Conservation (phyloP, 2,329 filamentous ascomycete species). For the Penicillium sp. region DNA sequence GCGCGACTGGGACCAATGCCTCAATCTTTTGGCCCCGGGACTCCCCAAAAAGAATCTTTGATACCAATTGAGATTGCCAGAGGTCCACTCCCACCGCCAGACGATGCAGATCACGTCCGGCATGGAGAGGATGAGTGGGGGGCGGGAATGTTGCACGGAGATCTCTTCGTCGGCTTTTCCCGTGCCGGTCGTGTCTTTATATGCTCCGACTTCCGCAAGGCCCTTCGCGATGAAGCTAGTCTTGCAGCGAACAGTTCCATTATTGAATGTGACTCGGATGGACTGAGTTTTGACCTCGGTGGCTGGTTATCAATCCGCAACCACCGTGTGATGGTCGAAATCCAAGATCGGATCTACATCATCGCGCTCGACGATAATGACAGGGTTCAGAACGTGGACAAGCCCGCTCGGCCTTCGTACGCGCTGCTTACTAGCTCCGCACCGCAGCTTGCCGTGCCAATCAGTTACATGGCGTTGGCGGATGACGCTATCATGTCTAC, state of each 20-base stretch:
- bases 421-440: conserved; percentile 39
- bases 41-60: conserved; percentile 27
- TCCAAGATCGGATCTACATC: conserved; percentile 46
- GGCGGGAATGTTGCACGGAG: conserved; percentile 45
- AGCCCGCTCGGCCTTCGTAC: conserved; percentile 29
- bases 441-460: conserved; percentile 42
- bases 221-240: conserved; percentile 30
- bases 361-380: conserved; percentile 41
- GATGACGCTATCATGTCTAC: conserved; percentile 51
- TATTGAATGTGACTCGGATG: conserved; percentile 45
- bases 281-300: conserved; percentile 46
- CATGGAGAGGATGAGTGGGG: conserved; percentile 49
- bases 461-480: conserved; percentile 50
- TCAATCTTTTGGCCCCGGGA: conserved; percentile 17
- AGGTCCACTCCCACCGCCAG: conserved; percentile 28
- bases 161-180: conserved; percentile 47
- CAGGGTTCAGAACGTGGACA: conserved; percentile 22
- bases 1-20: conserved; percentile 24
- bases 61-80: conserved; percentile 27
- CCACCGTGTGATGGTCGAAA: conserved; percentile 46
- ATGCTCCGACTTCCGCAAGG: conserved; percentile 46
- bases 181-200: conserved; percentile 45
- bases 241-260: conserved; percentile 33
- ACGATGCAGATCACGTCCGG: conserved; percentile 26
- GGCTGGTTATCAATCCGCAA: conserved; percentile 49